Evolutionary conservation across 768 basidiomycete genomes (phyloP).

Genomic region (Amanita thiersii): DNA sequence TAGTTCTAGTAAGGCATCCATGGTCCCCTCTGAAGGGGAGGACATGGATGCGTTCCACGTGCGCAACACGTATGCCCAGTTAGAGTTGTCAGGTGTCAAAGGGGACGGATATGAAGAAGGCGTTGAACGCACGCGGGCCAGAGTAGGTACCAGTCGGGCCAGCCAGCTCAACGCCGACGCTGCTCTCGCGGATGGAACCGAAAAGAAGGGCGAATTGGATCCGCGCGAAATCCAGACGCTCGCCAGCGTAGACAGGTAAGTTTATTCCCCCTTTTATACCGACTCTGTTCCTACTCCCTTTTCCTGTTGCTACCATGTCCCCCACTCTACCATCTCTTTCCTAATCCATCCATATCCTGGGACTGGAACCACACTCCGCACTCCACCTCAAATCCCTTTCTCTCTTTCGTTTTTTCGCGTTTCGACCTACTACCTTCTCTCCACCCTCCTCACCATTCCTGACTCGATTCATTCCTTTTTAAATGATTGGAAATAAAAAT

Average conservation of each 20-base stretch:
- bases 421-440: too few relatives aligned
- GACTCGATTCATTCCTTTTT: constrained; percentile 5
- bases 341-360: too few relatives aligned
- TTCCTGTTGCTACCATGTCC: constrained; percentile 2
- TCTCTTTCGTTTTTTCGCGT: too few relatives aligned
- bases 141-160: constrained; percentile 43
- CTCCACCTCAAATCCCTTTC: too few relatives aligned
- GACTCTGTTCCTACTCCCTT: constrained; percentile 2
- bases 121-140: constrained; percentile 83
- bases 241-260: constrained; percentile 81
- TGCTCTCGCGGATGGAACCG: constrained; percentile 46
- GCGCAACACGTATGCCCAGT: constrained; percentile 78
- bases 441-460: constrained; percentile 6
- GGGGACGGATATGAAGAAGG: constrained; percentile 95
- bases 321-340: too few relatives aligned
- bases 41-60: constrained; percentile 80
- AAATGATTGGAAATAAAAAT: constrained; percentile 7
- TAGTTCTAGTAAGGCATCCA: constrained; percentile 44
- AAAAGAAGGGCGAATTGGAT: constrained; percentile 60
- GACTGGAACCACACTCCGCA: too few relatives aligned
- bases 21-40: constrained; percentile 70
- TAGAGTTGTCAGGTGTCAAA: constrained; percentile 86
- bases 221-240: constrained; percentile 70
- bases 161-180: constrained; percentile 53
- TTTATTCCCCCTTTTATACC: constrained; percentile 3